Evolutionary conservation across 176 grass and related monocot genomes (phyloP).

Genomic region (Puya raimondii): DNA sequence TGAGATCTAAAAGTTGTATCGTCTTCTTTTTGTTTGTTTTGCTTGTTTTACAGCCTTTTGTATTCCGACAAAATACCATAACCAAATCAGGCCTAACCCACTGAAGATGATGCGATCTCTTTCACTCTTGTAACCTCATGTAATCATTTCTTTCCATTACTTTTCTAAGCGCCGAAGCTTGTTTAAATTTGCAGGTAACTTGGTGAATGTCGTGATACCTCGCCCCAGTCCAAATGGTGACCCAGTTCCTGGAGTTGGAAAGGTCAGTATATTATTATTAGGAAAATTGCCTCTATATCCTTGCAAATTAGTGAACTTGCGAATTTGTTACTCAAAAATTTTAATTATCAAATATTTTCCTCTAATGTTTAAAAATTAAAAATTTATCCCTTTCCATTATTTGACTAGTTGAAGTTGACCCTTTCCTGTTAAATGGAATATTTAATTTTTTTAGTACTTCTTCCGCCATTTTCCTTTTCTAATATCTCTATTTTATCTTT

Average conservation of each 20-base stretch:
- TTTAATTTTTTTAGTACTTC: no score
- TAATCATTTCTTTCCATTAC: slow-evolving; percentile 21
- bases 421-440: no score
- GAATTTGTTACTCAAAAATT: no score
- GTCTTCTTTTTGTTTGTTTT: slow-evolving; percentile 52
- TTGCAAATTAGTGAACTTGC: no score
- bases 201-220: slow-evolving; percentile 86
- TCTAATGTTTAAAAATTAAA: neutral
- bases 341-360: no score
- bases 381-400: neutral
- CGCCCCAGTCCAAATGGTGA: slow-evolving; percentile 66
- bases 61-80: slow-evolving; percentile 65
- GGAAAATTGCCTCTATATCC: neutral
- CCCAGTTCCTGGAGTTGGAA: slow-evolving; percentile 61
- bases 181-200: slow-evolving; percentile 54
- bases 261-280: slow-evolving; percentile 40
- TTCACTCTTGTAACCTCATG: slow-evolving; percentile 8
- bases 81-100: slow-evolving; percentile 48
- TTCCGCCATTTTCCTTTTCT: no score
- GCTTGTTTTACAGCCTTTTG: slow-evolving; percentile 57
- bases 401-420: neutral
- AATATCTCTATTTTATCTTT: no score
- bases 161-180: slow-evolving; percentile 13
- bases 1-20: slow-evolving; percentile 49
- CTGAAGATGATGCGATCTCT: slow-evolving; percentile 33